Percentiles rank a stretch among this genome's conserved stretches.
Evolutionary conservation across 1,139 yeast genomes (phyloP).

Genomic region (Candida freyschussii): DNA sequence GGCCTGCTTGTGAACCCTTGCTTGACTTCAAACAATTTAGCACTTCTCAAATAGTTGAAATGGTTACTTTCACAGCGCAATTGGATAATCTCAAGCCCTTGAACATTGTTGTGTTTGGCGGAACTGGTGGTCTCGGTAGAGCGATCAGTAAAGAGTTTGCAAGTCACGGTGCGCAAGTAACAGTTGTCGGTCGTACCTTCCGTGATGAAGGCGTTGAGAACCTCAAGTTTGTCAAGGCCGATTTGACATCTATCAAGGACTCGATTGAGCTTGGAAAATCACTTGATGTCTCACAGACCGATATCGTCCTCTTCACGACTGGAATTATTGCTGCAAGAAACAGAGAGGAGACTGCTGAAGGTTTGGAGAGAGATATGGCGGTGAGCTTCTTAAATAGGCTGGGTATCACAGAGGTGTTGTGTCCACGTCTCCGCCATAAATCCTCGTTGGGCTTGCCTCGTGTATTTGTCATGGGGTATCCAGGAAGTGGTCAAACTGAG

Average conservation of each 20-base stretch:
- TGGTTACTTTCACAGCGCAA: no score
- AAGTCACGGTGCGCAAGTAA: slow-evolving; percentile 29
- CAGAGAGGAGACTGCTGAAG: slow-evolving; percentile 32
- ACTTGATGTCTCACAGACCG: slow-evolving; percentile 23
- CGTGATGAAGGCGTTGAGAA: slow-evolving; percentile 26
- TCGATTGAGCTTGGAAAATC: slow-evolving; percentile 25
- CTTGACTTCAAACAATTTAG: no score
- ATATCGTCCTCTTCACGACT: slow-evolving; percentile 32
- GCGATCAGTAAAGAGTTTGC: slow-evolving; percentile 27
- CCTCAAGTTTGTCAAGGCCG: slow-evolving; percentile 31
- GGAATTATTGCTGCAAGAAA: slow-evolving; percentile 32
- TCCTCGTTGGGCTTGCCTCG: slow-evolving; percentile 22
- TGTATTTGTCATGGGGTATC: slow-evolving; percentile 34
- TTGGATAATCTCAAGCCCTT: no score
- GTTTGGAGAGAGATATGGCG: slow-evolving; percentile 34
- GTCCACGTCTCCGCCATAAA: slow-evolving; percentile 18
- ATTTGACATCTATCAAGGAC: slow-evolving; percentile 28
- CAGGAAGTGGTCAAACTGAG: slow-evolving; percentile 32
- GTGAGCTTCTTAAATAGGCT: slow-evolving; percentile 33
- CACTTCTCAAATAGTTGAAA: no score
- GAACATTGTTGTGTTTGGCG: slow-evolving; percentile 32
- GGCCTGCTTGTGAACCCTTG: no score
- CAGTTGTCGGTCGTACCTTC: slow-evolving; percentile 34
- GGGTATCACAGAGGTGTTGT: slow-evolving; percentile 26
- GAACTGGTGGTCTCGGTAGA: slow-evolving; percentile 37